These are phyloP conservation scores for Bacidia rubella DNA, from an alignment of 495 filamentous ascomycete genomes.

Conservation along the genomic window DNA sequence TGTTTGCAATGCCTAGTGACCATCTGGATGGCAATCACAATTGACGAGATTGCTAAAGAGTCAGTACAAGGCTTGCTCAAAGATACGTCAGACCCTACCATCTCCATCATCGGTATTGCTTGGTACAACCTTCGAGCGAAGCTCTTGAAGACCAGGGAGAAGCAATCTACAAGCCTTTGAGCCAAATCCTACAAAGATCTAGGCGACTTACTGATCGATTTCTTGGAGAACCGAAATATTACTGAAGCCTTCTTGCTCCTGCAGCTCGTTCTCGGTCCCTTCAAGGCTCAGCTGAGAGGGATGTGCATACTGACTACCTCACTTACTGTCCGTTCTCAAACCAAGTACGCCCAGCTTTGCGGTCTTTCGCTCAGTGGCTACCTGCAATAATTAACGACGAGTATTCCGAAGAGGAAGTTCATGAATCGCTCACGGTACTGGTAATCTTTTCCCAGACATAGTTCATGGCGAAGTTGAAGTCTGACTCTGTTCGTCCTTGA, in stretches of 20 bases:
- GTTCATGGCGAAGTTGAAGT: conserved; percentile 79
- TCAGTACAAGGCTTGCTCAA: not conserved
- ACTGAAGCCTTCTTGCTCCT: conserved; percentile 51
- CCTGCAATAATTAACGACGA: conserved; percentile 28
- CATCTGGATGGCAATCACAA: conserved; percentile 76
- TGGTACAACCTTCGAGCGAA: conserved; percentile 49
- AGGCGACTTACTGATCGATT: conserved; percentile 44
- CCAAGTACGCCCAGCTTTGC: conserved; percentile 69
- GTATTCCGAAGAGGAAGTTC: not conserved
- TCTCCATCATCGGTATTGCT: conserved; percentile 64
- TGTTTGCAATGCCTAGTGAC: conserved; percentile 71
- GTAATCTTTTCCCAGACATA: conserved; percentile 97
- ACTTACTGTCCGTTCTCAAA: conserved; percentile 57
- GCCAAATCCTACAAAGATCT: not conserved
- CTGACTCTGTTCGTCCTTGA: conserved; percentile 60
- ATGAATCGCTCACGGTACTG: conserved; percentile 41
- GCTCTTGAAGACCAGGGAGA: conserved; percentile 50
- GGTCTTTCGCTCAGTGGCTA: conserved; percentile 73
- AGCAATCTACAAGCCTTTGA: conserved; percentile 37
- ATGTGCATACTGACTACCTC: conserved; percentile 6
- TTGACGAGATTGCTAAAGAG: conserved; percentile 57
- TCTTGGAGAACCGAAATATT: conserved; percentile 63
- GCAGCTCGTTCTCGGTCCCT: conserved; percentile 58
- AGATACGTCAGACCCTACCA: conserved; percentile 27
- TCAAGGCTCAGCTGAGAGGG: conserved; percentile 9